These are phyloP conservation scores for Talaromyces proteolyticus DNA, from an alignment of 495 filamentous ascomycete genomes.

Conservation along the genomic window DNA sequence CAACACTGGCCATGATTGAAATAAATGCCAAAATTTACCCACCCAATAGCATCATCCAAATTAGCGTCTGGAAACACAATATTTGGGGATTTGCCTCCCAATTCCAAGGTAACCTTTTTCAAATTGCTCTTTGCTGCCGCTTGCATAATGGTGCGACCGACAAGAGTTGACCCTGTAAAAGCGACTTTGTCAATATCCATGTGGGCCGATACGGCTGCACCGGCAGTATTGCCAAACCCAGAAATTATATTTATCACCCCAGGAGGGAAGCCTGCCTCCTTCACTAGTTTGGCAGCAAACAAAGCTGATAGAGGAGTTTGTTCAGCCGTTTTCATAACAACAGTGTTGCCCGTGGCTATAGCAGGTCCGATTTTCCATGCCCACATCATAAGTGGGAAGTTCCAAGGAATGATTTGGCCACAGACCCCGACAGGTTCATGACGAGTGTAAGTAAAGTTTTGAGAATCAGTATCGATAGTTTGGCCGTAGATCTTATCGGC, in stretches of 20 bases:
- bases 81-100: constrained; percentile 84
- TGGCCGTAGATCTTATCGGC: constrained; percentile 80
- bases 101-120: constrained; percentile 94
- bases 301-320: background rate
- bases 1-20: constrained; percentile 50
- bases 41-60: constrained; percentile 49
- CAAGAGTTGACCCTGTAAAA: constrained; percentile 81
- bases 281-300: background rate
- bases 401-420: background rate
- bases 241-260: background rate
- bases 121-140: constrained; percentile 70
- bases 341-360: background rate
- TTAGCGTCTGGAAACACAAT: constrained; percentile 84
- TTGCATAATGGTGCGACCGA: constrained; percentile 84
- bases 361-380: background rate
- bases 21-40: constrained; percentile 36
- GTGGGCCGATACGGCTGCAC: background rate
- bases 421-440: background rate
- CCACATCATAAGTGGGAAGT: background rate
- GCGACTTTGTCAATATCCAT: constrained; percentile 41
- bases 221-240: background rate
- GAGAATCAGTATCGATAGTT: constrained; percentile 40
- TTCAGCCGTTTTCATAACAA: background rate
- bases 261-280: background rate
- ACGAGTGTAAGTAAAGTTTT: background rate